phyloP scores from a whole-genome alignment of 805 yeast genomes.

The Kazachstania kunashirensis region DNA sequence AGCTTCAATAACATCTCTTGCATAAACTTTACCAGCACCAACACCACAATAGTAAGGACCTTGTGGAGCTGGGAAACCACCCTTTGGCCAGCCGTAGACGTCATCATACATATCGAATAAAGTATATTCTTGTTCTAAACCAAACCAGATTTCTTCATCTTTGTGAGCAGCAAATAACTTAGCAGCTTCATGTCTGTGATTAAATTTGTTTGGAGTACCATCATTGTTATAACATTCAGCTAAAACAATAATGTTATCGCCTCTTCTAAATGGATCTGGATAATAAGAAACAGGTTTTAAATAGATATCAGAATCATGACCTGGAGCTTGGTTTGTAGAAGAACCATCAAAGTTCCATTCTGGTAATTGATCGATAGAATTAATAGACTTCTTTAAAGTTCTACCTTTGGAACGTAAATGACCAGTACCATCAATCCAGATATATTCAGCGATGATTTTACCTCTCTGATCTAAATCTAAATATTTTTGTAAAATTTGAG shows the following conservation, averaged over 20 bases:
- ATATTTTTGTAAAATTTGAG: conserved; percentile 76
- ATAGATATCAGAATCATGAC: conserved; percentile 90
- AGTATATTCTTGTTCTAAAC: conserved; percentile 98
- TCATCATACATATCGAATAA: conserved; percentile 82
- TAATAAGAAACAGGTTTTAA: conserved; percentile 91
- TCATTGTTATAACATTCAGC: conserved; percentile 98
- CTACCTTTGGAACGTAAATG: conserved; percentile 88
- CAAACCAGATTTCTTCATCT: conserved; percentile 86
- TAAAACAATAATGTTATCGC: conserved; percentile 90
- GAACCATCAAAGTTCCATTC: conserved; percentile 99
- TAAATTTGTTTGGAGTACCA: conserved; percentile 97
- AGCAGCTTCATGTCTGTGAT: conserved; percentile 96
- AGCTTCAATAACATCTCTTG: conserved; percentile 97
- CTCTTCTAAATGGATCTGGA: conserved; percentile 96
- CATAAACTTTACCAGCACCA: conserved; percentile 95
- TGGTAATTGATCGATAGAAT: conserved; percentile 77
- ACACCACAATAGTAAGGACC: conserved; percentile 99
- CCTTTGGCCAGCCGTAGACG: conserved; percentile 98
- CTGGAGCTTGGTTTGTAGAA: conserved; percentile 97
- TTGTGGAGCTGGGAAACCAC: conserved; percentile 99
- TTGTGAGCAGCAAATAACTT: conserved; percentile 90
- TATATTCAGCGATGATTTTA: conserved; percentile 84
- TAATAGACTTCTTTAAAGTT: conserved; percentile 62
- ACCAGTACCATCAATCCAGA: conserved; percentile 95
- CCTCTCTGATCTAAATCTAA: conserved; percentile 78